phyloP scores from a whole-genome alignment of 331 rosid genomes.

The Rosa hybrid region DNA sequence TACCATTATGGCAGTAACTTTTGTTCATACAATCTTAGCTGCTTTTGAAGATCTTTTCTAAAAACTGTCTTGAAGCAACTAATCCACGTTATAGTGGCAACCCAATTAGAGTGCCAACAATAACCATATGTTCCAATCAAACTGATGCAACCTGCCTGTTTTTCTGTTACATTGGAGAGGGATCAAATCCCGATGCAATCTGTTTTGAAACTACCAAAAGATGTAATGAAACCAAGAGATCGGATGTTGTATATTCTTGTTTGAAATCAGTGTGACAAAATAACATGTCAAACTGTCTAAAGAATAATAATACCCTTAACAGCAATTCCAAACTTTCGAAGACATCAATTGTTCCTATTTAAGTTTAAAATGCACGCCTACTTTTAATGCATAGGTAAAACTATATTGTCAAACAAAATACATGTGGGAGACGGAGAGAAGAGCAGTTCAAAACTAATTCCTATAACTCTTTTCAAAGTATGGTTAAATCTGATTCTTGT shows the following conservation, averaged over 20 bases:
- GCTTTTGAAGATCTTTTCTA: too few relatives aligned
- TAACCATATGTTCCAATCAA: too few relatives aligned
- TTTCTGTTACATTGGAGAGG: too few relatives aligned
- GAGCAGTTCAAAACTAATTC: conserved; percentile 27
- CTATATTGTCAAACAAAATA: conserved; percentile 18
- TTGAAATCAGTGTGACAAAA: neutral
- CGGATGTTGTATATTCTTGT: neutral
- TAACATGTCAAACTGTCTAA: neutral
- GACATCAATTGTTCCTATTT: neutral
- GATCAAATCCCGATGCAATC: neutral
- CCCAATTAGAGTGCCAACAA: too few relatives aligned
- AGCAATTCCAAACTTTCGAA: neutral
- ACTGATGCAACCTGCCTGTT: too few relatives aligned
- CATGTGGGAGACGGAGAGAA: neutral
- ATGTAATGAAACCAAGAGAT: neutral
- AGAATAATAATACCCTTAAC: neutral
- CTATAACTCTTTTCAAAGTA: conserved; percentile 4
- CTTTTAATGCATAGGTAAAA: neutral
- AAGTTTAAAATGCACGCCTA: neutral
- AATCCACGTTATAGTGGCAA: too few relatives aligned
- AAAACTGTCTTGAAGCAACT: too few relatives aligned
- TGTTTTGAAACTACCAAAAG: neutral
- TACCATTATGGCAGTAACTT: too few relatives aligned
- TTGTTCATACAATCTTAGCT: too few relatives aligned
- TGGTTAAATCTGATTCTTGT: conserved; percentile 14